A percentile compares a stretch with the other conserved stretches of the same genome.
Conservation (phyloP, 257 asterid genomes). For the Solanum ossicruentum region DNA sequence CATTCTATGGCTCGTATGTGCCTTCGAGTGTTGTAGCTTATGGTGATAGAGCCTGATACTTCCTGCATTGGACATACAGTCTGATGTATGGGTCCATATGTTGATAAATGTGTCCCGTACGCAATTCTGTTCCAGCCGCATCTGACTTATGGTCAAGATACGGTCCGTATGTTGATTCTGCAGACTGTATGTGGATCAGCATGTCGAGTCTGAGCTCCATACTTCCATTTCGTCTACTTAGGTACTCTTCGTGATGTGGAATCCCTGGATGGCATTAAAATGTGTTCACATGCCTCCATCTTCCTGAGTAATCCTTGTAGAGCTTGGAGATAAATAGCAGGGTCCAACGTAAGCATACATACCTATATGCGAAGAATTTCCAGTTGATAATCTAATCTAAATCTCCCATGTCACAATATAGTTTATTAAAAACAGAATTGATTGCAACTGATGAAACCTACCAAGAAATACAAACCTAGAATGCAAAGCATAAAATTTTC, state of each 20-base stretch:
- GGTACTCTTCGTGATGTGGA: background rate
- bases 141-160: background rate
- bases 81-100: background rate
- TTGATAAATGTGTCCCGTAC: background rate
- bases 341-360: background rate
- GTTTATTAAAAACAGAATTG: background rate
- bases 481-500: background rate
- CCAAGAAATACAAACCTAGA: background rate
- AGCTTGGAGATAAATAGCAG: background rate
- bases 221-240: background rate
- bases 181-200: background rate
- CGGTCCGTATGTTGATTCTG: background rate
- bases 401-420: background rate
- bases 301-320: background rate
- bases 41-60: background rate
- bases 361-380: background rate
- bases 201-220: background rate
- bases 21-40: background rate
- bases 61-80: background rate
- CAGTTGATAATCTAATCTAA: background rate
- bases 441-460: background rate
- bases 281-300: background rate
- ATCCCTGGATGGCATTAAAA: background rate
- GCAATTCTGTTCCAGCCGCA: background rate
- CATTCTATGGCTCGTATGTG: background rate